A percentile compares a stretch with the other conserved stretches of the same genome.
Conservation (phyloP, 2,329 filamentous ascomycete species). For the Diaporthe vaccinii region DNA sequence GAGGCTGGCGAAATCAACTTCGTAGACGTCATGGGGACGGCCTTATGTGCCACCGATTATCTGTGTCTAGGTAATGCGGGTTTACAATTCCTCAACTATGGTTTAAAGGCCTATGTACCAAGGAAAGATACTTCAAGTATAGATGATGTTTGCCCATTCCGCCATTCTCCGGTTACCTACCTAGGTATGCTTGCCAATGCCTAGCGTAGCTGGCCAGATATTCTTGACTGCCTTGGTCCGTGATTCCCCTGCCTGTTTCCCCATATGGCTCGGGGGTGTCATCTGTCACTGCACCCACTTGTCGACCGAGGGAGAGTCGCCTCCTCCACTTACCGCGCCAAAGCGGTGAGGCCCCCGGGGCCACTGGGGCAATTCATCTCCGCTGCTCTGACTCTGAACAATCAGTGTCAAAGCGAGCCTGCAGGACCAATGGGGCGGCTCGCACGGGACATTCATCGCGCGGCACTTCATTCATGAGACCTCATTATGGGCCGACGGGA, state of each 20-base stretch:
- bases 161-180: neutral
- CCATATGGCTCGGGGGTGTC: neutral
- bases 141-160: neutral
- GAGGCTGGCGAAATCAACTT: neutral
- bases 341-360: constrained; percentile 15
- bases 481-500: constrained; percentile 22
- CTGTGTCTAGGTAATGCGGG: neutral
- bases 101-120: neutral
- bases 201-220: neutral
- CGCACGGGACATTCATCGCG: neutral
- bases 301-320: neutral
- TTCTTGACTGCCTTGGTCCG: neutral
- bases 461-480: constrained; percentile 6
- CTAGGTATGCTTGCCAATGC: neutral
- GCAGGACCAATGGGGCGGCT: constrained; percentile 11
- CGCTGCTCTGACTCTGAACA: constrained; percentile 25
- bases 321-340: constrained; percentile 16
- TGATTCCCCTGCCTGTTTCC: neutral
- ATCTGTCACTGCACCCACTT: constrained; percentile 11
- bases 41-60: neutral
- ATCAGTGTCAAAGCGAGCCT: constrained; percentile 12
- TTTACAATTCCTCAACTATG: neutral
- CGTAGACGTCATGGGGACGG: neutral
- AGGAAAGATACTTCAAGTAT: too few species aligned
- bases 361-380: constrained; percentile 25